Base-by-base conservation (phyloP, 2,329 filamentous ascomycete genomes). In the Sporothrix curviconia region DNA sequence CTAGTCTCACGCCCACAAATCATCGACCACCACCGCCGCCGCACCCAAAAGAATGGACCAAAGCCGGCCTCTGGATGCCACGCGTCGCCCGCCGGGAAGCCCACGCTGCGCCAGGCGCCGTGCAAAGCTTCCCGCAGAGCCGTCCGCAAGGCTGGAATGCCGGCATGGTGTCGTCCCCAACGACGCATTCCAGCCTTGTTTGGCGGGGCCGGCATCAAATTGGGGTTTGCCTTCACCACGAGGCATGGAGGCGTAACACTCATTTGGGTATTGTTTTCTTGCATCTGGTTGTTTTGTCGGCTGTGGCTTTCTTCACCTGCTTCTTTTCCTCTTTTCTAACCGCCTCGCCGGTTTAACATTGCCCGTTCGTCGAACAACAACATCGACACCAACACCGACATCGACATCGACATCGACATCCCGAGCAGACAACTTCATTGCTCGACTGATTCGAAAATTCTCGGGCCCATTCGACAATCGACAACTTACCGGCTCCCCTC, bases 131-230 rank as follows among this genome's bases (percentile, higher is more conserved):
- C 11, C 28, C 28, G 28, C 19, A 25, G 14, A 14, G 40, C 19
- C 22, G 17, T 22, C 9, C 19, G 56, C 53, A 28, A 59, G 30
- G 40, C 32, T 60, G 53, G 55, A 53, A 61, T 54, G 60, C 46
- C 37, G 24, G 11, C 5, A 9, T 4, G 5, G 9, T 37, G 65
- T 66, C 62, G 61, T 63, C 61, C 61, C 32, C 58, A 55, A 61
- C 65, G 37, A 68, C 66, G 37, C 65, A 67, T 68, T 67, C 66
- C 66, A 66, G 30, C 25, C 9, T 2, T 37, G 53, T 54, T 56
- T 52, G 53, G 52, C 25, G 32, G 49, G 36, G 30, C 25, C 52
- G 43, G 7, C 19, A 17, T 22, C 17, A 7, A 40, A 32, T 6
- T 22, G 24, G 5, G 34, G 24, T 37, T 17, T 42, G 19, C 42